Conservation (phyloP, 139 green algal species). For the Chlorella sorokiniana region DNA sequence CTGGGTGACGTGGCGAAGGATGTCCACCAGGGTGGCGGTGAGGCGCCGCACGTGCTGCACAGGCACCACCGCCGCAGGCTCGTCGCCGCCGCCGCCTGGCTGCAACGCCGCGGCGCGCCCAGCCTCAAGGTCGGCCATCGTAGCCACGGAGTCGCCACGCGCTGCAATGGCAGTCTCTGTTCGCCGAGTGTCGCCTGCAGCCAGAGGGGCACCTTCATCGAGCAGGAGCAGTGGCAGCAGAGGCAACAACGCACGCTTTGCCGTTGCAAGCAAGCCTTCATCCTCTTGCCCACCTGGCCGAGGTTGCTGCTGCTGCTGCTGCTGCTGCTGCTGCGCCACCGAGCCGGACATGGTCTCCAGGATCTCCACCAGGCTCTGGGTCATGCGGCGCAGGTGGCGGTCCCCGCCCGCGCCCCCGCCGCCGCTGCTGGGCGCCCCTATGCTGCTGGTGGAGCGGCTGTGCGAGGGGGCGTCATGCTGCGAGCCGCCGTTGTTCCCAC, state of each 20-base stretch:
- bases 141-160: slow-evolving; percentile 33
- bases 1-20: slow-evolving; percentile 32
- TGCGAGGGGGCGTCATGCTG: no score
- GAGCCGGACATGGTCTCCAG: slow-evolving; percentile 32
- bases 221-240: neutral
- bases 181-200: neutral
- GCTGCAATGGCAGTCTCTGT: neutral
- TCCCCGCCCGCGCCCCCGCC: neutral
- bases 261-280: neutral
- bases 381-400: slow-evolving; percentile 30
- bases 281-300: neutral
- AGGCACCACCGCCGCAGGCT: slow-evolving; percentile 2
- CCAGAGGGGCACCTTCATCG: no score
- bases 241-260: neutral
- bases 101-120: neutral
- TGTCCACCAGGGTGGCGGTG: slow-evolving; percentile 46
- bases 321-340: neutral
- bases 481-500: no score
- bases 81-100: neutral
- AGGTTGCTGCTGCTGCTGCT: neutral
- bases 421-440: slow-evolving; percentile 4
- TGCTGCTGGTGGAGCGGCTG: slow-evolving; percentile 21
- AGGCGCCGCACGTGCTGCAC: slow-evolving; percentile 37
- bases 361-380: slow-evolving; percentile 32
- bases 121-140: slow-evolving; percentile 32